A percentile compares a stretch with the other conserved stretches of the same genome.
Evolutionary conservation across 176 grass and related monocot genomes (phyloP).

Genomic region (Oryza coarctata): DNA sequence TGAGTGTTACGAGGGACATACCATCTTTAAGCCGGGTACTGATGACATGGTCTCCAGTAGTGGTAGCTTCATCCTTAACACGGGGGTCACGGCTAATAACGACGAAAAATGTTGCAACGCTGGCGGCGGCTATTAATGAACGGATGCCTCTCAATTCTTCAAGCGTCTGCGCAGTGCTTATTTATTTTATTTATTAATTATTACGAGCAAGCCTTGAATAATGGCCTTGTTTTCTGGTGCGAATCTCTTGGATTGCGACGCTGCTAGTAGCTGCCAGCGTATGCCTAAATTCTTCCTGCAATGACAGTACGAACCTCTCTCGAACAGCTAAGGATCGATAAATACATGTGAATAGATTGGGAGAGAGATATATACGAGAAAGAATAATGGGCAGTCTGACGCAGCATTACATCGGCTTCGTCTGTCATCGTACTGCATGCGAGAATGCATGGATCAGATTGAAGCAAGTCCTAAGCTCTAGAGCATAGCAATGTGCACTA

Average conservation of each 20-base stretch:
- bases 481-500: not conserved
- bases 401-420: not conserved
- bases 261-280: slow-evolving; percentile 27
- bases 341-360: not conserved
- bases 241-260: slow-evolving; percentile 30
- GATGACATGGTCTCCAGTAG: too few relatives aligned
- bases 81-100: too few relatives aligned
- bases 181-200: not conserved
- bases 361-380: not conserved
- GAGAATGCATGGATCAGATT: not conserved
- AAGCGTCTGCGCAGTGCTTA: not conserved
- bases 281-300: not conserved
- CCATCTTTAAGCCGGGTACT: too few relatives aligned
- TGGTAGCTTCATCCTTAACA: not conserved
- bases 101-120: not conserved
- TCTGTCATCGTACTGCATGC: not conserved
- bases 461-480: not conserved
- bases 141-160: not conserved
- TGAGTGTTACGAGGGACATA: too few relatives aligned
- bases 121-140: not conserved
- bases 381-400: not conserved
- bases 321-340: slow-evolving; percentile 23
- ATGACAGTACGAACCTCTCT: not conserved
- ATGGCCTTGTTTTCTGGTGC: not conserved
- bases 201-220: not conserved